Percentiles rank a stretch among this genome's conserved stretches.
Conservation (phyloP, 305 asterid genomes). For the Solanum chacoense region DNA sequence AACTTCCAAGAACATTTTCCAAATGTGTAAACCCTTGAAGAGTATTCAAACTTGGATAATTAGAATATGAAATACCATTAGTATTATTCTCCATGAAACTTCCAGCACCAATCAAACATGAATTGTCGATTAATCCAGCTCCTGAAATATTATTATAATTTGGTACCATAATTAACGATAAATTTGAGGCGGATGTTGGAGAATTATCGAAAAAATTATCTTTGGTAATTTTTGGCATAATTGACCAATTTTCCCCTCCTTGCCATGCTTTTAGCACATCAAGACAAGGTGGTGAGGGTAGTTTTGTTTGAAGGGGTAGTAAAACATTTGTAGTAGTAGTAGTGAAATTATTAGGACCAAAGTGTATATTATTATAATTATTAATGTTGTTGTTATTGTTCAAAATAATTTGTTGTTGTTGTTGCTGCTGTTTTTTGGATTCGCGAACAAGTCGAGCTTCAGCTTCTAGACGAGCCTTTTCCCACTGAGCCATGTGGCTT, state of each 20-base stretch:
- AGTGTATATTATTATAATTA: not conserved
- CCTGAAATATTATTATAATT: not conserved
- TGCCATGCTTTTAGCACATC: constrained; percentile 7
- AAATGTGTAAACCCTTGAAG: not conserved
- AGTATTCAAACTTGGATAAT: not conserved
- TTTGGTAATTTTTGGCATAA: not conserved
- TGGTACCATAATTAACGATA: not conserved
- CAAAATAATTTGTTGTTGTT: not conserved
- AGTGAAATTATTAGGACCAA: not conserved
- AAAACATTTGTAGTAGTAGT: not conserved
- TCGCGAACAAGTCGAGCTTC: constrained; percentile 15
- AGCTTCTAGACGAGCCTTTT: constrained; percentile 24
- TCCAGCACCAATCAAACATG: not conserved
- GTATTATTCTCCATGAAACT: not conserved
- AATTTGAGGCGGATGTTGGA: not conserved
- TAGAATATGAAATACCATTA: not conserved
- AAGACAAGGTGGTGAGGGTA: constrained; percentile 2
- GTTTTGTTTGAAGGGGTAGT: not conserved
- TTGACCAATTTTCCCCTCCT: not conserved
- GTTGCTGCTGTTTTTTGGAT: not conserved
- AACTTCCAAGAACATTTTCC: not conserved
- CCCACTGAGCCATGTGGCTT: constrained; percentile 23
- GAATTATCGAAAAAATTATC: not conserved
- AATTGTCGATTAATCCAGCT: not conserved
- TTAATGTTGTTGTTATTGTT: not conserved